These are phyloP conservation scores for Acanthamoeba triangularis DNA, from an alignment of 208 protist genomes.

Conservation along the genomic window DNA sequence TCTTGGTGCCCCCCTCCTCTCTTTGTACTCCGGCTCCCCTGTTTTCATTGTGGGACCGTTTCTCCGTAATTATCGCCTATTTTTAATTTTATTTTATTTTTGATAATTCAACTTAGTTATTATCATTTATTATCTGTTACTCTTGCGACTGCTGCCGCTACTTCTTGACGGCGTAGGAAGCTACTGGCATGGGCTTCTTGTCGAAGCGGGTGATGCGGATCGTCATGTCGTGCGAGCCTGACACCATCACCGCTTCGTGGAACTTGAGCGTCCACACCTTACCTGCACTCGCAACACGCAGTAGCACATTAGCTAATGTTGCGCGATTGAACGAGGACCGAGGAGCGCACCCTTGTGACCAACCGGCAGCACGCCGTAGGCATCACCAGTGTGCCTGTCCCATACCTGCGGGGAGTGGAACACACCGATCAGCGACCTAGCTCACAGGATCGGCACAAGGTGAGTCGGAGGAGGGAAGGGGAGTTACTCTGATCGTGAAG, in stretches of 20 bases:
- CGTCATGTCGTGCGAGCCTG: conserved; percentile 66
- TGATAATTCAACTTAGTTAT: neutral
- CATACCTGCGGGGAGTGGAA: neutral
- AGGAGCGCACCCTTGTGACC: conserved; percentile 49
- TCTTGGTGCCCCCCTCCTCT: neutral
- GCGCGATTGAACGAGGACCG: neutral
- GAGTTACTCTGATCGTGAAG: neutral
- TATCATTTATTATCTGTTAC: neutral
- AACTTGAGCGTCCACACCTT: conserved; percentile 71
- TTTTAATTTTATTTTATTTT: neutral
- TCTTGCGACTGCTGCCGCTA: neutral
- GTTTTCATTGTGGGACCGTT: neutral
- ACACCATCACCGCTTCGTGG: neutral
- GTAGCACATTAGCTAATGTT: neutral
- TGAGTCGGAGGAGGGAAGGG: neutral
- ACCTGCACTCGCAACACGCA: neutral
- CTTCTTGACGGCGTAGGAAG: neutral
- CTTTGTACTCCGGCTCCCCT: neutral
- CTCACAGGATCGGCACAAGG: neutral
- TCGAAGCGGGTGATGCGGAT: conserved; percentile 56
- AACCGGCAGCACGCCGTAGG: conserved; percentile 11
- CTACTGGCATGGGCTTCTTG: neutral
- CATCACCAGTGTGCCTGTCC: neutral
- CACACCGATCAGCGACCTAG: neutral
- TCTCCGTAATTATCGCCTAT: neutral